Conservation (phyloP, 257 asterid species). For the Misopates orontium region DNA sequence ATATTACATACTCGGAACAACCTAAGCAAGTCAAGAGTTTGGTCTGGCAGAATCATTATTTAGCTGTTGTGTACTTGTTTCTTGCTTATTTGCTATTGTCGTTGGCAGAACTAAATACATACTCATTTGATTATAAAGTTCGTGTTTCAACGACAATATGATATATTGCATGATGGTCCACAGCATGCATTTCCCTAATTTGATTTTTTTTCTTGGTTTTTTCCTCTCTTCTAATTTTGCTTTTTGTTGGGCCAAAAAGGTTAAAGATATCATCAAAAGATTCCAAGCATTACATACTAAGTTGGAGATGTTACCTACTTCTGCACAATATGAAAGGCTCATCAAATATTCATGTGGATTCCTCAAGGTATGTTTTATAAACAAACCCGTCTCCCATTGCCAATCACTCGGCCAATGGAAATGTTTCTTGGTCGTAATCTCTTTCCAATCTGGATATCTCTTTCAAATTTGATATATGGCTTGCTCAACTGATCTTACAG, state of each 20-base stretch:
- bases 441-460: constrained; percentile 20
- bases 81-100: not conserved
- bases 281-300: constrained; percentile 54
- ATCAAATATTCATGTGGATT: constrained; percentile 51
- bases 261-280: constrained; percentile 57
- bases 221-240: constrained; percentile 22
- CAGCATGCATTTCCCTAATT: constrained; percentile 8
- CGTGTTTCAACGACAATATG: constrained; percentile 4
- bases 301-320: constrained; percentile 60
- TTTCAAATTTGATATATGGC: constrained; percentile 8
- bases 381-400: not conserved
- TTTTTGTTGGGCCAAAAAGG: constrained; percentile 45
- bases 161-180: constrained; percentile 8
- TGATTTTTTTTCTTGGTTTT: constrained; percentile 17
- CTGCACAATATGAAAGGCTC: constrained; percentile 62
- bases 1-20: constrained; percentile 6
- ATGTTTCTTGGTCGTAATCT: constrained; percentile 8
- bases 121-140: constrained; percentile 12
- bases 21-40: not conserved
- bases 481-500: constrained; percentile 16
- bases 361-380: constrained; percentile 62
- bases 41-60: not conserved
- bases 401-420: too few species aligned
- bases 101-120: constrained; percentile 2
- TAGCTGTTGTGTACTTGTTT: not conserved